phyloP scores from a whole-genome alignment of 768 basidiomycete species.

The Pleurotus cornucopiae region DNA sequence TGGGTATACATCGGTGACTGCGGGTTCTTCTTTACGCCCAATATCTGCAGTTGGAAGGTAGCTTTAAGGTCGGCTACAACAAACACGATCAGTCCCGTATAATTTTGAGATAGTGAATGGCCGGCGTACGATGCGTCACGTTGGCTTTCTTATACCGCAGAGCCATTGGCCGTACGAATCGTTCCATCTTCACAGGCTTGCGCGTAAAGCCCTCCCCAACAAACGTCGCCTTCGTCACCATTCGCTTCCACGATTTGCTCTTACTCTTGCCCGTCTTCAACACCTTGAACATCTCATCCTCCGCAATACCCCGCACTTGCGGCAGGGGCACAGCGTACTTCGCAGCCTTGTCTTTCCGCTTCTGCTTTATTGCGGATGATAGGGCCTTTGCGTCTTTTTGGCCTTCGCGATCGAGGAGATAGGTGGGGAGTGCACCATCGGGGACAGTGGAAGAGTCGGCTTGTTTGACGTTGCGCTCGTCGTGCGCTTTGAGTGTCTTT shows the following conservation, averaged over 20 bases:
- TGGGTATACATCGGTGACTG: constrained; percentile 98
- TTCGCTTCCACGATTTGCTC: constrained; percentile 96
- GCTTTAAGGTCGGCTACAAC: constrained; percentile 88
- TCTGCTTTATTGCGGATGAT: constrained; percentile 95
- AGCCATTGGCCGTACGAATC: constrained; percentile 97
- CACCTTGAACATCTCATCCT: constrained; percentile 99
- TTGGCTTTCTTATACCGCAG: constrained; percentile 97
- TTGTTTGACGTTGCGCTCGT: constrained; percentile 97
- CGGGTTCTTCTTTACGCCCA: constrained; percentile 99
- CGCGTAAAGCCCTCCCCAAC: constrained; percentile 97
- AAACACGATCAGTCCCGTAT: neutral
- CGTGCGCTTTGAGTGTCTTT: constrained; percentile 99
- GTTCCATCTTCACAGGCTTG: constrained; percentile 98
- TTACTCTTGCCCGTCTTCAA: constrained; percentile 96
- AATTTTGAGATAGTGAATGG: neutral
- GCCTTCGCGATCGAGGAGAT: constrained; percentile 95
- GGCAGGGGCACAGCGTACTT: constrained; percentile 97
- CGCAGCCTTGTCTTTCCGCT: constrained; percentile 97
- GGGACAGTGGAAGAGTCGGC: constrained; percentile 78
- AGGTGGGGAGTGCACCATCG: constrained; percentile 91
- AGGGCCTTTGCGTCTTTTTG: constrained; percentile 97
- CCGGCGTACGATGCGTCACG: constrained; percentile 89
- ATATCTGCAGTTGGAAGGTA: constrained; percentile 96
- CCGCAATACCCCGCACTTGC: constrained; percentile 95
- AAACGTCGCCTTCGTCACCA: constrained; percentile 99